Evolutionary conservation across 768 basidiomycete genomes (phyloP).

Genomic region (Auricularia cornea): DNA sequence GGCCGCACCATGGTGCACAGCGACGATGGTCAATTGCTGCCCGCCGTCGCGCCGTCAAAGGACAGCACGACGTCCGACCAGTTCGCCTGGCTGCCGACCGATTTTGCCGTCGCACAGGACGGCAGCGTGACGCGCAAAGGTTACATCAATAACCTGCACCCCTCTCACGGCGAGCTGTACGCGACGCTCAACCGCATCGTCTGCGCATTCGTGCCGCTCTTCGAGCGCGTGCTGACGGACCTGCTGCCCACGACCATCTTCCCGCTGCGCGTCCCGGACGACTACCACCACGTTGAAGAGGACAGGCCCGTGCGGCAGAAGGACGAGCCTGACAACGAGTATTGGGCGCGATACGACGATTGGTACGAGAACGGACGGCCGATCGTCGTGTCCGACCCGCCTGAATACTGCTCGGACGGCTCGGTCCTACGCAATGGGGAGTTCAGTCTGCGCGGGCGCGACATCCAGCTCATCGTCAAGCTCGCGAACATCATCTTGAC

Average conservation of each 20-base stretch:
- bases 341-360: slow-evolving; percentile 34
- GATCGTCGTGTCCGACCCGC: slow-evolving; percentile 38
- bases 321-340: slow-evolving; percentile 38
- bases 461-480: slow-evolving; percentile 33
- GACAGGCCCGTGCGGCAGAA: slow-evolving; percentile 41
- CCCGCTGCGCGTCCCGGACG: slow-evolving; percentile 32
- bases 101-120: slow-evolving; percentile 28
- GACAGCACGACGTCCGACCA: slow-evolving; percentile 3
- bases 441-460: slow-evolving; percentile 31
- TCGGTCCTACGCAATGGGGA: slow-evolving; percentile 33
- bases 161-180: slow-evolving; percentile 25
- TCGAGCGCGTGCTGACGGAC: slow-evolving; percentile 46
- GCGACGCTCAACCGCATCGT: slow-evolving; percentile 27
- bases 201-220: slow-evolving; percentile 34
- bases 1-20: slow-evolving; percentile 13
- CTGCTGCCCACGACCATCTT: slow-evolving; percentile 42
- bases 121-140: slow-evolving; percentile 29
- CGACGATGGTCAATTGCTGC: neutral
- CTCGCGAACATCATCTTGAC: slow-evolving; percentile 32
- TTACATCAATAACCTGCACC: slow-evolving; percentile 49
- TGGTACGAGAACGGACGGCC: slow-evolving; percentile 38
- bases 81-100: slow-evolving; percentile 39
- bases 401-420: slow-evolving; percentile 36
- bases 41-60: neutral
- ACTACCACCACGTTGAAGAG: slow-evolving; percentile 35